A percentile compares a stretch with the other conserved stretches of the same genome.
Evolutionary conservation across 345 rosid genomes (phyloP).

Genomic region (Lumnitzera littorea): DNA sequence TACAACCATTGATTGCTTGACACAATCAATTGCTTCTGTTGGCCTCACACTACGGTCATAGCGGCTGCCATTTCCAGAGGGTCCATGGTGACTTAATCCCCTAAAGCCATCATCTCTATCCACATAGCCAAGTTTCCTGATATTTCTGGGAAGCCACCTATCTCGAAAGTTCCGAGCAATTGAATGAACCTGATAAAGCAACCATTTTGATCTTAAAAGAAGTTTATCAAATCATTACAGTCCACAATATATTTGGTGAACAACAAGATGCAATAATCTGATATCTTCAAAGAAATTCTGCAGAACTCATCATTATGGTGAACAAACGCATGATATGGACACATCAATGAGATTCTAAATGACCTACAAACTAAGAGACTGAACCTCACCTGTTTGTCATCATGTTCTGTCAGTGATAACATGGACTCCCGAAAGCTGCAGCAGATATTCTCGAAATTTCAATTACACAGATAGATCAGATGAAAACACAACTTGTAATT

Average conservation of each 20-base stretch:
- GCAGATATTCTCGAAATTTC: neutral
- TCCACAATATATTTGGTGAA: too few relatives aligned
- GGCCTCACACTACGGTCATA: constrained; percentile 44
- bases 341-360: neutral
- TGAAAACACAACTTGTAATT: neutral
- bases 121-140: constrained; percentile 42
- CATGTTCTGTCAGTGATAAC: constrained; percentile 89
- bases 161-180: constrained; percentile 87
- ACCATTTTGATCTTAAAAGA: constrained; percentile 3
- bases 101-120: constrained; percentile 56
- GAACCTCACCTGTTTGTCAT: constrained; percentile 68
- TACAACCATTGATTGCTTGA: constrained; percentile 19
- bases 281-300: too few relatives aligned
- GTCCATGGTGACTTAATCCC: constrained; percentile 35
- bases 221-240: neutral
- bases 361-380: neutral
- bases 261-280: too few relatives aligned
- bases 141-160: constrained; percentile 70
- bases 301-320: too few relatives aligned
- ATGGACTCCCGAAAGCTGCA: constrained; percentile 89
- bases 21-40: constrained; percentile 35
- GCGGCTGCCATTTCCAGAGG: constrained; percentile 36
- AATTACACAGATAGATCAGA: neutral
- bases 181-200: constrained; percentile 75
- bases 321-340: neutral